Evolutionary conservation across 768 basidiomycete species (phyloP), one percentile per base, ranked within the genome.

Genomic region (Termitomyces sp.): DNA sequence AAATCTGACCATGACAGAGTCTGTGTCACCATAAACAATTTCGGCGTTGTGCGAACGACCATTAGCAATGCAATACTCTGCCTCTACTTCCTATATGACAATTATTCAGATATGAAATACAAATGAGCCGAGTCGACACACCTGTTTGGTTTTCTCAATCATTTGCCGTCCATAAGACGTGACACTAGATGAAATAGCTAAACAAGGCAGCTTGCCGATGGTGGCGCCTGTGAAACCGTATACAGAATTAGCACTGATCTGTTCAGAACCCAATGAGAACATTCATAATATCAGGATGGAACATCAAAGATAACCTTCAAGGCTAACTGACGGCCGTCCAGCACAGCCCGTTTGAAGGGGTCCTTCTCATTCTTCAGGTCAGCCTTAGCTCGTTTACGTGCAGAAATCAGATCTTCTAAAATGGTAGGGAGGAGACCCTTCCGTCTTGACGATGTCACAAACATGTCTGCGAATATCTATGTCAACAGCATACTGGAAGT

Each of bases 171-270:
- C 97, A 73, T 97, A 99, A 0, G 97, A 86, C 1, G 97, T 99
- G 46, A 87, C 85, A 76, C 93, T 95, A 2, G 96, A 98, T 14
- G 97, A 98, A 63, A 99, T 99, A 10, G 94, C 78, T 46, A 98
- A 80, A 79, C 97, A 99, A 4, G 97, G 95, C 15, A 99, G 78
- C 74, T 98, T 98, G 59, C 97, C 97, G 65, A 98, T 83, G 0
- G 97, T 98, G 0, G 97, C 97, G 43, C 97, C 97, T 6, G 97
- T 98, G 72, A 99, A 98, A 32, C 97, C 97, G 67, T 99, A 99
- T 32, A 99, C 96, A 2, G 97, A 99, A 74, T 98, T 99, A 32
- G 97, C 97, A 71, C 92, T 94, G 73, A 99, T 93, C 96, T 98
- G 47, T 42, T 11, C 31, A 36, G 3, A 49, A 42, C 1, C 12